These are phyloP conservation scores for Daucus carota DNA, from an alignment of 129 eudicot genomes.

Conservation along the genomic window DNA sequence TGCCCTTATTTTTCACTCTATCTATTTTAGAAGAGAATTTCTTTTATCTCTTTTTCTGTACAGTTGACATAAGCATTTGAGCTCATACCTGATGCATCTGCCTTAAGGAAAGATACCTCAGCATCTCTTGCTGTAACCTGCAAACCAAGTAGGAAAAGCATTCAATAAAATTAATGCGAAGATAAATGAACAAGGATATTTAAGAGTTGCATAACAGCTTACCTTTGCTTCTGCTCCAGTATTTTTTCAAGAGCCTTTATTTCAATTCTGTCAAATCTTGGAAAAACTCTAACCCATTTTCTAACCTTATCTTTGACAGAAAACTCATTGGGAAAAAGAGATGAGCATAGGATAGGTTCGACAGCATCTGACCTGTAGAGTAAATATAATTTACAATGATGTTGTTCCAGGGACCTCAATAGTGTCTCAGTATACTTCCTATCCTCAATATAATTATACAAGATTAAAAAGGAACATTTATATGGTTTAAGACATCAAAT, in stretches of 20 bases:
- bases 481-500: background rate
- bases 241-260: conserved; percentile 82
- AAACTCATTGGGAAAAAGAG: conserved; percentile 66
- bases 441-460: background rate
- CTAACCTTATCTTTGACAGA: conserved; percentile 64
- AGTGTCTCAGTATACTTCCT: background rate
- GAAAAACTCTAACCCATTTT: conserved; percentile 63
- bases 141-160: conserved; percentile 26
- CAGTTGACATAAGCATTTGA: conserved; percentile 4
- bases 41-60: background rate
- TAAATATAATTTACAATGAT: conserved; percentile 13
- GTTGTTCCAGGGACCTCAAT: conserved; percentile 4
- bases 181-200: conserved; percentile 16
- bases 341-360: conserved; percentile 53
- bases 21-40: background rate
- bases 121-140: conserved; percentile 89
- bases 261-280: conserved; percentile 72
- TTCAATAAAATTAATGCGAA: conserved; percentile 20
- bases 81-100: conserved; percentile 59
- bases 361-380: conserved; percentile 62
- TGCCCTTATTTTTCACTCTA: background rate
- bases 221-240: conserved; percentile 89
- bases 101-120: conserved; percentile 70
- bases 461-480: background rate
- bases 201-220: conserved; percentile 12